These are phyloP conservation scores for Pyrenochaeta sp. DNA, from an alignment of 2,329 filamentous ascomycete genomes.

Conservation along the genomic window DNA sequence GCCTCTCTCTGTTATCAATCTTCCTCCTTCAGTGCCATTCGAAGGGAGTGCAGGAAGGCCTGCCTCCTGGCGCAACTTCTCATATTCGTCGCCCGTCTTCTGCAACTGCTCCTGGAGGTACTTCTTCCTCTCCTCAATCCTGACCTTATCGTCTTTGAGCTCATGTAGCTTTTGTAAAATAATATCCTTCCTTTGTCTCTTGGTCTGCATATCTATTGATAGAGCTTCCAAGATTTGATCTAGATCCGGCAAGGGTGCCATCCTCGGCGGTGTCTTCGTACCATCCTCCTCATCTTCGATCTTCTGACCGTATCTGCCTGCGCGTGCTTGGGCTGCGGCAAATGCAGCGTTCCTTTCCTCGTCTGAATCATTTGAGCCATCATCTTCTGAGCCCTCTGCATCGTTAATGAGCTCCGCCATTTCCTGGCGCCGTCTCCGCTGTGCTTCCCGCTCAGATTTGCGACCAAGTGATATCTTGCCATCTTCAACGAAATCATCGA, in stretches of 20 bases:
- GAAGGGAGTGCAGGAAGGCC: conserved; percentile 50
- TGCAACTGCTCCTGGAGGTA: conserved; percentile 84
- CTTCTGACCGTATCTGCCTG: conserved; percentile 78
- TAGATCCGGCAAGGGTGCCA: conserved; percentile 80
- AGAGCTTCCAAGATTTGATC: conserved; percentile 72
- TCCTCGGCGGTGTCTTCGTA: conserved; percentile 72
- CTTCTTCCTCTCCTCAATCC: conserved; percentile 73
- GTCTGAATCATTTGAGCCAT: conserved; percentile 72
- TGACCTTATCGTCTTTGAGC: conserved; percentile 72
- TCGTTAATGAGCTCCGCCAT: conserved; percentile 86
- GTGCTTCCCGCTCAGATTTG: conserved; percentile 77
- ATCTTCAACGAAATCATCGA: conserved; percentile 90
- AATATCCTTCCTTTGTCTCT: conserved; percentile 67
- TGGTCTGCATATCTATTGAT: conserved; percentile 66
- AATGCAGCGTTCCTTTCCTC: conserved; percentile 77
- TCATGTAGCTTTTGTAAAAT: conserved; percentile 72
- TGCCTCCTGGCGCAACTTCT: conserved; percentile 62
- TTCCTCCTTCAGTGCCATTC: conserved; percentile 35
- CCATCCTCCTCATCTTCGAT: conserved; percentile 52
- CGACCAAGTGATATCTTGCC: conserved; percentile 79
- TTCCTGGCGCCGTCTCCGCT: conserved; percentile 71
- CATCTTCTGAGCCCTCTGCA: conserved; percentile 78
- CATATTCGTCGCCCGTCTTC: conserved; percentile 78
- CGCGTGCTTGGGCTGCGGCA: conserved; percentile 83
- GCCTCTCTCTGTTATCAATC: conserved; percentile 42